These are phyloP conservation scores for Diaporthe longicolla DNA, from an alignment of 2,329 filamentous ascomycete genomes.

Conservation along the genomic window DNA sequence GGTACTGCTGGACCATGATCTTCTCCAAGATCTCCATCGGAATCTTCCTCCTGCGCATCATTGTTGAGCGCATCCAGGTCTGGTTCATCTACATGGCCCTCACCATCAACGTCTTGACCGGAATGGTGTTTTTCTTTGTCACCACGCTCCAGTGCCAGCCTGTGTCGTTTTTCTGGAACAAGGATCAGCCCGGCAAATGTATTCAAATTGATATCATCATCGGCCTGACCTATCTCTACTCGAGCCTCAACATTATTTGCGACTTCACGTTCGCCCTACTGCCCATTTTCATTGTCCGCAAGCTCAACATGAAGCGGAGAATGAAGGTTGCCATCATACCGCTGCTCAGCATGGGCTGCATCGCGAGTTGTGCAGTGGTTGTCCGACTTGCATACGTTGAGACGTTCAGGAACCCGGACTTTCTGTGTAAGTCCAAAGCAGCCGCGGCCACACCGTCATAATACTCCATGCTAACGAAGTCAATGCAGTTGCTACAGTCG, in stretches of 20 bases:
- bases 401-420: slow-evolving; percentile 57
- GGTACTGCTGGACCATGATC: slow-evolving; percentile 46
- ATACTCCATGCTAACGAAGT: neutral
- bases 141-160: slow-evolving; percentile 58
- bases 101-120: slow-evolving; percentile 53
- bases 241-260: slow-evolving; percentile 61
- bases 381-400: slow-evolving; percentile 57
- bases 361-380: slow-evolving; percentile 61
- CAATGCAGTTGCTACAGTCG: slow-evolving; percentile 53
- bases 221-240: slow-evolving; percentile 66
- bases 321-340: slow-evolving; percentile 66
- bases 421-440: slow-evolving; percentile 55
- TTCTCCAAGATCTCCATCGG: slow-evolving; percentile 59
- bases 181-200: slow-evolving; percentile 53
- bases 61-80: slow-evolving; percentile 50
- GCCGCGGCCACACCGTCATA: neutral
- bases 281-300: slow-evolving; percentile 67
- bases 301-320: slow-evolving; percentile 66
- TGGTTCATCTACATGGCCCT: slow-evolving; percentile 55
- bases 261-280: slow-evolving; percentile 67
- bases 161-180: slow-evolving; percentile 58
- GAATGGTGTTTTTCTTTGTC: slow-evolving; percentile 58
- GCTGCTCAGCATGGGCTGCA: slow-evolving; percentile 70
- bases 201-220: slow-evolving; percentile 61
- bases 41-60: slow-evolving; percentile 59